A percentile compares a stretch with the other conserved stretches of the same genome.
phyloP scores from a whole-genome alignment of 1,284 basidiomycete species.

The Jaminaea rosea region DNA sequence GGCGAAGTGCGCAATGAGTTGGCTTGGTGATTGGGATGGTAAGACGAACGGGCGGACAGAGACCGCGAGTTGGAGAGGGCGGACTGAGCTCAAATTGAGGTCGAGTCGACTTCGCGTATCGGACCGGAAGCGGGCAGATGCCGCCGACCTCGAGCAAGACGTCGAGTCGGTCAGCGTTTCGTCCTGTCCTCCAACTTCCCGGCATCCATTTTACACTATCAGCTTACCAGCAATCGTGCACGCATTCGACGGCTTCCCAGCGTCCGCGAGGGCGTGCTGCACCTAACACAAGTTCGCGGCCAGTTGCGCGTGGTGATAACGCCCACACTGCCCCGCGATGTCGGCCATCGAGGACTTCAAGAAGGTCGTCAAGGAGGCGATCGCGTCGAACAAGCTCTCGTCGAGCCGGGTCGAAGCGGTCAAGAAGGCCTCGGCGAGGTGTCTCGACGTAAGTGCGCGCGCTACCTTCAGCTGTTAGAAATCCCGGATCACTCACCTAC shows the following conservation, averaged over 20 bases:
- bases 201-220: too few species aligned
- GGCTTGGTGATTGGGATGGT: too few species aligned
- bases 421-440: conserved; percentile 9
- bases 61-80: too few species aligned
- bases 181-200: not conserved
- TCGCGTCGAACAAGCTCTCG: conserved; percentile 26
- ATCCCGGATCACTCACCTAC: not conserved
- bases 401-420: conserved; percentile 16
- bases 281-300: not conserved
- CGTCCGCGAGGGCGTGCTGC: not conserved
- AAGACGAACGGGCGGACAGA: too few species aligned
- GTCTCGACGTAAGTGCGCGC: conserved; percentile 11
- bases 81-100: too few species aligned
- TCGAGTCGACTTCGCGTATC: too few species aligned
- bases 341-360: conserved; percentile 3
- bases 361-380: conserved; percentile 15
- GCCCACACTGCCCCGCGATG: not conserved
- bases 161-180: not conserved
- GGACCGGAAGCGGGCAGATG: not conserved
- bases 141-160: not conserved
- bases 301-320: not conserved
- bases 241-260: not conserved
- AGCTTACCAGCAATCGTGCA: not conserved
- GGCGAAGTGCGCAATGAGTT: too few species aligned
- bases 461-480: not conserved